phyloP scores from a whole-genome alignment of 2,329 filamentous ascomycete genomes.

The Thyridium curvatum region DNA sequence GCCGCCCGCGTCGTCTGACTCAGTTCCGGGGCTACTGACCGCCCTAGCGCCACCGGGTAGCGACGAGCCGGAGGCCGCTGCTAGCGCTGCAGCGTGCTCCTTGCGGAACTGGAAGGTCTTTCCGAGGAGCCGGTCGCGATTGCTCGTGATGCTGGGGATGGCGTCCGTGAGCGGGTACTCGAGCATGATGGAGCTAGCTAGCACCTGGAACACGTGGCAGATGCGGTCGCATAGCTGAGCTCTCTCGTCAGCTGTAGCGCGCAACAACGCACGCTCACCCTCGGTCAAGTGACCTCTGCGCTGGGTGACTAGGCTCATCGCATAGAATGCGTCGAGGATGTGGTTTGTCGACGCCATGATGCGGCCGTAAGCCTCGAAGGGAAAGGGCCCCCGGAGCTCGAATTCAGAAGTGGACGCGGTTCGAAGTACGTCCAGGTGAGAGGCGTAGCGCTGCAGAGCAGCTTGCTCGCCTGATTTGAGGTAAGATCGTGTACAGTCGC shows the following conservation, averaged over 20 bases:
- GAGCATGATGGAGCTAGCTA: conserved; percentile 88
- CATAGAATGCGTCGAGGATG: conserved; percentile 89
- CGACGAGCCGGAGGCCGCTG: not conserved
- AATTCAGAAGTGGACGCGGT: conserved; percentile 76
- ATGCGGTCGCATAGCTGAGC: conserved; percentile 79
- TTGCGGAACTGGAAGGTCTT: conserved; percentile 85
- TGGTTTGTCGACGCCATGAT: conserved; percentile 76
- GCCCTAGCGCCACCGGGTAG: too few species aligned
- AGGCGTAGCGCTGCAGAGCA: conserved; percentile 74
- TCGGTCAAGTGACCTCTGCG: conserved; percentile 70
- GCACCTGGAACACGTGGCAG: conserved; percentile 78
- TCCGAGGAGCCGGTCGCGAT: conserved; percentile 75
- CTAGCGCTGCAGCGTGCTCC: conserved; percentile 40
- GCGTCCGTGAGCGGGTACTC: conserved; percentile 91
- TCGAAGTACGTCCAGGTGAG: conserved; percentile 68
- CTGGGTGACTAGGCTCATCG: conserved; percentile 87
- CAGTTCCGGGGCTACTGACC: too few species aligned
- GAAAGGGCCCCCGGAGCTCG: conserved; percentile 82
- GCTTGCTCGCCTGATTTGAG: conserved; percentile 85
- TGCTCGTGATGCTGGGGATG: conserved; percentile 74
- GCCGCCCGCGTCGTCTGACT: not conserved
- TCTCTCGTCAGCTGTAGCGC: conserved; percentile 73
- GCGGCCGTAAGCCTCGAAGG: conserved; percentile 62
- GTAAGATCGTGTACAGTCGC: conserved; percentile 56
- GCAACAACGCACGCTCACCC: conserved; percentile 75